These are phyloP conservation scores for Aristolochia californica DNA, from an alignment of 164 flowering plant species.

Conservation along the genomic window DNA sequence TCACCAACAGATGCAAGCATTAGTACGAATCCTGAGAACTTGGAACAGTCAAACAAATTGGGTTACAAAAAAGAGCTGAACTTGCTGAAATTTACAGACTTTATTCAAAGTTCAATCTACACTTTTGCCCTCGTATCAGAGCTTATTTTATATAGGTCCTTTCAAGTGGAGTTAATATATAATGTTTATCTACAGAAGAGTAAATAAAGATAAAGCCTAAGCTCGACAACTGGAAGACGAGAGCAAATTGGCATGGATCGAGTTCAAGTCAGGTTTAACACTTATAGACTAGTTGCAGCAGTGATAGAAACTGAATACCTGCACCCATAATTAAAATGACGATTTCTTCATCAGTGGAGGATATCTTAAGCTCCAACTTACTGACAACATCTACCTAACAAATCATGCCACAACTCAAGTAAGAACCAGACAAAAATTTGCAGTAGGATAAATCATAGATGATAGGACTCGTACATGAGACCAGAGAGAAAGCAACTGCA, in stretches of 20 bases:
- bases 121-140: too few species aligned
- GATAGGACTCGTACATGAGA: too few species aligned
- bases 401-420: background rate
- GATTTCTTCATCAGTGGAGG: slow-evolving; percentile 18
- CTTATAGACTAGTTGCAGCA: background rate
- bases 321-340: slow-evolving; percentile 40
- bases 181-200: too few species aligned
- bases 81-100: too few species aligned
- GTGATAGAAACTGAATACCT: slow-evolving; percentile 18
- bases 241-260: background rate
- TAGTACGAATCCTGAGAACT: background rate
- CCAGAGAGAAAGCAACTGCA: too few species aligned
- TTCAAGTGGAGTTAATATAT: too few species aligned
- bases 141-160: too few species aligned
- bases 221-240: background rate
- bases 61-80: too few species aligned
- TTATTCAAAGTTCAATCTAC: too few species aligned
- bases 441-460: too few species aligned
- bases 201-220: too few species aligned
- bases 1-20: background rate
- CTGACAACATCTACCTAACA: slow-evolving; percentile 27
- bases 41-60: too few species aligned
- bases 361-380: slow-evolving; percentile 22
- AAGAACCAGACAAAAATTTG: background rate
- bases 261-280: background rate